A percentile compares a stretch with the other conserved stretches of the same genome.
These are phyloP conservation scores for Prunus padus DNA, from an alignment of 306 rosid genomes.

Conservation along the genomic window DNA sequence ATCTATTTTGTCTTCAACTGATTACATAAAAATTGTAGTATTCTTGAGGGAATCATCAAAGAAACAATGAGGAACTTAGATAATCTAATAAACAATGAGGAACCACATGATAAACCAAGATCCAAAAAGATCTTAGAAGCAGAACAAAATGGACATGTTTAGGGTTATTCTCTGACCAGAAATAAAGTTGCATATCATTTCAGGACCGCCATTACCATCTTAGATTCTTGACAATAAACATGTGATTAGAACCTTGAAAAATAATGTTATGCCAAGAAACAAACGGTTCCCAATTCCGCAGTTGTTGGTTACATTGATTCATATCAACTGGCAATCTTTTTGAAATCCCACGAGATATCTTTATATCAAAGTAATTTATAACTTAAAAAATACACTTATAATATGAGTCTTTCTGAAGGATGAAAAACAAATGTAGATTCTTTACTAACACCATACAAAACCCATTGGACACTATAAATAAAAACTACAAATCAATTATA, in stretches of 20 bases:
- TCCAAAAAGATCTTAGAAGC: not conserved
- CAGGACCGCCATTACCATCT: not conserved
- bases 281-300: not conserved
- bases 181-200: not conserved
- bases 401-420: not conserved
- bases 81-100: not conserved
- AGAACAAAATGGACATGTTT: not conserved
- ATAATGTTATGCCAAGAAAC: not conserved
- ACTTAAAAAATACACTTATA: not conserved
- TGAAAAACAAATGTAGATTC: too few species aligned
- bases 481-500: not conserved
- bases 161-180: not conserved
- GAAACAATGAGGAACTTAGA: not conserved
- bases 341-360: not conserved
- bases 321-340: not conserved
- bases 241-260: not conserved
- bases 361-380: not conserved
- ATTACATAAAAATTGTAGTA: not conserved
- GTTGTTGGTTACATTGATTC: not conserved
- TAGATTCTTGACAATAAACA: not conserved
- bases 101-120: not conserved
- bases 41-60: not conserved
- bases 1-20: not conserved
- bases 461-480: not conserved
- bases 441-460: not conserved